Evolutionary conservation across 768 basidiomycete species (phyloP), one percentile per base, ranked within the genome.

Genomic region (Candolleomyces eurysporus): DNA sequence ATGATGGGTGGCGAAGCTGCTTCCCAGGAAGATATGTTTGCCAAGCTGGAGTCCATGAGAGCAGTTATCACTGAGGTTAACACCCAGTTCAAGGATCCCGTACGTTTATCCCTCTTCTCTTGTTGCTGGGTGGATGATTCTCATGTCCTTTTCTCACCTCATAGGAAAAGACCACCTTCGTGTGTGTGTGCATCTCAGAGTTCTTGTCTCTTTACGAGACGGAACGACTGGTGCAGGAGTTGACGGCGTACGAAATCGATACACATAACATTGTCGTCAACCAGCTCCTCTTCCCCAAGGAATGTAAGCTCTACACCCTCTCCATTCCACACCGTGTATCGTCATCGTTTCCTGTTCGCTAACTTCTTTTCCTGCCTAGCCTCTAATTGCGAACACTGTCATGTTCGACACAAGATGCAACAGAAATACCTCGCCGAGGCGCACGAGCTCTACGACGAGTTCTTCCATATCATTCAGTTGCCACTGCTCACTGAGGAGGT

Each of bases 231-330:
- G 93, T 99, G 32, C 97, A 99, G 75, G 96, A 98, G 73, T 79
- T 97, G 49, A 93, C 91, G n/a, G 79, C 86, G 49, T 94, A 94
- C 71, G 94, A 94, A 72, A 98, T 98, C 71, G 96, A 98, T 74
- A 97, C 95, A 53, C 97, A 99, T 75, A 96, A 96, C 72, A 98
- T 99, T 69, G 94, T 98, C 59, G 95, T 98, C 59, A 99, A 99
- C 71, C 97, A 99, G 75, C 79, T 99, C 5, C 78, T 99, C 40
- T 98, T 94, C 82, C 96, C 97, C 16, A 94, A 91, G 79, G 80
- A 87, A 70, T 84, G 95, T 94, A 69, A 62, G 89, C 26, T 26
- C 26, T 26, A 26, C 26, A 26, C 4, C 26, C 26, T 26, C 26
- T 26, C 26, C 26, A 26, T 26, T 4, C 26, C 26, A 26, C 26